Evolutionary conservation across 2,329 filamentous ascomycete species (phyloP).

Genomic region (Colletotrichum truncatum): DNA sequence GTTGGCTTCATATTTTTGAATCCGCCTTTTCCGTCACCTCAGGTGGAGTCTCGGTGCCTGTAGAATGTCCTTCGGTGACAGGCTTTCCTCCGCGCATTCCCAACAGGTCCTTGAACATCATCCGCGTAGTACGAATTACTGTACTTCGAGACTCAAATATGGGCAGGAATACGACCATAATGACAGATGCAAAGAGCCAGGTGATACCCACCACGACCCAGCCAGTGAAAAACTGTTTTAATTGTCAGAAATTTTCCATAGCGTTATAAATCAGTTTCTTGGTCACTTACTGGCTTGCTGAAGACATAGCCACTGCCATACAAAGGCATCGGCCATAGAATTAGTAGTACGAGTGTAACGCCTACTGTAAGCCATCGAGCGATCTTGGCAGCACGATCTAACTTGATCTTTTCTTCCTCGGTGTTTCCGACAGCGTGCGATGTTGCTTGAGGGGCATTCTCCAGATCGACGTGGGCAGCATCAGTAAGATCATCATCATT

Average conservation of each 20-base stretch:
- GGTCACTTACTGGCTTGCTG: constrained; percentile 27
- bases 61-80: constrained; percentile 4
- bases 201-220: constrained; percentile 77
- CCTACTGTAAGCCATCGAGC: constrained; percentile 61
- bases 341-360: constrained; percentile 62
- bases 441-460: constrained; percentile 65
- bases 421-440: constrained; percentile 22
- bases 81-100: not conserved
- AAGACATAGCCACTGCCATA: constrained; percentile 40
- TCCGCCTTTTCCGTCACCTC: constrained; percentile 12
- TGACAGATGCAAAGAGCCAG: constrained; percentile 66
- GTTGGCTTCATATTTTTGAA: no score
- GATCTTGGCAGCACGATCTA: constrained; percentile 56
- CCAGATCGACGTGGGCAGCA: constrained; percentile 70
- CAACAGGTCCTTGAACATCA: constrained; percentile 27
- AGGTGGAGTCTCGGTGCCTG: constrained; percentile 12
- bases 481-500: constrained; percentile 77
- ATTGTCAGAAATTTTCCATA: not conserved
- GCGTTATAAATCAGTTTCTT: no score
- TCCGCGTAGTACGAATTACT: constrained; percentile 15
- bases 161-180: constrained; percentile 30
- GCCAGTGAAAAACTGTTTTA: constrained; percentile 72
- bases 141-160: constrained; percentile 29
- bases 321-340: constrained; percentile 42
- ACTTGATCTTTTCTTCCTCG: constrained; percentile 48